phyloP scores from a whole-genome alignment of 805 yeast genomes.

The Pichia exigua region DNA sequence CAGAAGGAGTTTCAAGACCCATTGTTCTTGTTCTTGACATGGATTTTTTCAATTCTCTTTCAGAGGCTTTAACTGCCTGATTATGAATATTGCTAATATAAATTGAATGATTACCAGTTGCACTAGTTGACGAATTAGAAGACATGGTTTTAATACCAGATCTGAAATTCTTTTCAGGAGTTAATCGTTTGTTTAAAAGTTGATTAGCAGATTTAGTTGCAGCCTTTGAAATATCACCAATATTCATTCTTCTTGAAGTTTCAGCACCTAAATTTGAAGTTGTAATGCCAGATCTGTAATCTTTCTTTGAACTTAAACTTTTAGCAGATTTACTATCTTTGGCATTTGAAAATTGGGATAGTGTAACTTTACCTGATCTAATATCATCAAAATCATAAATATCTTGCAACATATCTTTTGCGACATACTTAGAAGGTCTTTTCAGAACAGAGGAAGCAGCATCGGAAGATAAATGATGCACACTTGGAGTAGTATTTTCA shows the following conservation, averaged over 20 bases:
- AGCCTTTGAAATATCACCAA: conserved; percentile 21
- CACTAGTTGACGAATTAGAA: conserved; percentile 11
- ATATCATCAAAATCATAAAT: conserved; percentile 37
- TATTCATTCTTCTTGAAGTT: conserved; percentile 25
- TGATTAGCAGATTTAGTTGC: conserved; percentile 35
- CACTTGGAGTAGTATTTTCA: conserved; percentile 9
- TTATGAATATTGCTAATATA: conserved; percentile 12
- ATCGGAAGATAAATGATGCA: conserved; percentile 27
- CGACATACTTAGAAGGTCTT: conserved; percentile 22
- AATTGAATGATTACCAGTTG: conserved; percentile 25
- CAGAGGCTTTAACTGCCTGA: conserved; percentile 10
- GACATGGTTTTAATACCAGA: conserved; percentile 26
- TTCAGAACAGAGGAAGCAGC: conserved; percentile 39
- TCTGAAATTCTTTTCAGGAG: conserved; percentile 32
- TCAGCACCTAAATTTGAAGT: conserved; percentile 24
- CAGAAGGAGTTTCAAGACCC: conserved; percentile 37
- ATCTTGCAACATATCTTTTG: conserved; percentile 33
- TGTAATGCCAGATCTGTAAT: conserved; percentile 21
- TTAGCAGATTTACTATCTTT: conserved; percentile 12
- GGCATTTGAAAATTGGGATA: conserved; percentile 20
- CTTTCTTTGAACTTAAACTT: conserved; percentile 12
- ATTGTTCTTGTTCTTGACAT: conserved; percentile 8
- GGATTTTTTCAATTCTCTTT: no score
- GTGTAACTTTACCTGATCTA: conserved; percentile 32
- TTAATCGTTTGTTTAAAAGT: conserved; percentile 37